phyloP scores from a whole-genome alignment of 257 asterid species.

The Coffea canephora region DNA sequence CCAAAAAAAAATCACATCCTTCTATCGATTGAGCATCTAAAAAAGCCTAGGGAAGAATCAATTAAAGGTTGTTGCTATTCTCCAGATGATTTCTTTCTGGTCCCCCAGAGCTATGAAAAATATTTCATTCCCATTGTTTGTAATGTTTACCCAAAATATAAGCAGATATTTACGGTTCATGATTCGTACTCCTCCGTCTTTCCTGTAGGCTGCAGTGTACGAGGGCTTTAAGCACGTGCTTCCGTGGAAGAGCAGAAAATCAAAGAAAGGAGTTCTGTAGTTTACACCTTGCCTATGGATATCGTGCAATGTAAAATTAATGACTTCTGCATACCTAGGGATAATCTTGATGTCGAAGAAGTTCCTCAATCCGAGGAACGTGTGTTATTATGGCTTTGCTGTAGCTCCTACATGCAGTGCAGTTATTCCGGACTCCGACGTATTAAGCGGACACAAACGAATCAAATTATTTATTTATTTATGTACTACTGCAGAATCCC shows the following conservation, averaged over 20 bases:
- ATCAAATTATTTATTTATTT: not conserved
- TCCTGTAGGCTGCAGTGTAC: slow-evolving; percentile 45
- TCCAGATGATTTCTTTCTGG: not conserved
- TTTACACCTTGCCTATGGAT: not conserved
- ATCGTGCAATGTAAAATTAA: slow-evolving; percentile 5
- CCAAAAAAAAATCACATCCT: not conserved
- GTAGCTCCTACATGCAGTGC: not conserved
- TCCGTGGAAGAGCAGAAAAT: slow-evolving; percentile 58
- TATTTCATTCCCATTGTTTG: not conserved
- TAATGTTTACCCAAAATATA: too few species aligned
- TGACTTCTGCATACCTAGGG: not conserved
- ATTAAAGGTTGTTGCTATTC: not conserved
- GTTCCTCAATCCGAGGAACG: not conserved
- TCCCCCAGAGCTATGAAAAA: not conserved
- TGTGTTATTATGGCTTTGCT: not conserved
- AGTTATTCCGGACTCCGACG: too few species aligned
- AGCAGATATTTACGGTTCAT: not conserved
- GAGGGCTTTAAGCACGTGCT: slow-evolving; percentile 63
- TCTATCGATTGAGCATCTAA: not conserved
- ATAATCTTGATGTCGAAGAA: not conserved
- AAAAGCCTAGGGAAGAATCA: not conserved
- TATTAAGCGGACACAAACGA: not conserved
- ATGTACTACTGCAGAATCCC: not conserved
- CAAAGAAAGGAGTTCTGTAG: slow-evolving; percentile 25
- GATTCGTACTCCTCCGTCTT: not conserved